Percentiles rank a stretch among this genome's conserved stretches.
Evolutionary conservation across 1,284 basidiomycete genomes (phyloP).

Genomic region (Ganoderma resinaceum): DNA sequence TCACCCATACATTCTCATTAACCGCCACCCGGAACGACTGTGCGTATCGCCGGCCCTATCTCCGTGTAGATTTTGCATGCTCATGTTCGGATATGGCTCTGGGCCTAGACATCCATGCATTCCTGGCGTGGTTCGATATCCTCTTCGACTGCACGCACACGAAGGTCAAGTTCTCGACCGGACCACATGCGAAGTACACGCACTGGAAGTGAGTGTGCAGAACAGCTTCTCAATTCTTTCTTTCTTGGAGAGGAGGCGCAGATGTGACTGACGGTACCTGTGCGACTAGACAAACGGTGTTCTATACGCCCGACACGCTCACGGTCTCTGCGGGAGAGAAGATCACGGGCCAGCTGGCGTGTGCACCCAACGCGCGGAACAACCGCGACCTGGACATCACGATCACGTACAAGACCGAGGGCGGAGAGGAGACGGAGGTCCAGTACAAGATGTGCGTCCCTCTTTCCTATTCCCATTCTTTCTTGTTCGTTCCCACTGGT

Average conservation of each 20-base stretch:
- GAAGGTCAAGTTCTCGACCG: conserved; percentile 94
- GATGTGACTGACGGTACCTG: background rate
- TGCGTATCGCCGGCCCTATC: conserved; percentile 47
- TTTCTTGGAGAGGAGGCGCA: background rate
- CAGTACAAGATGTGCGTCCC: conserved; percentile 83
- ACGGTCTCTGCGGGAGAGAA: conserved; percentile 72
- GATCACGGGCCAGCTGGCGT: conserved; percentile 76
- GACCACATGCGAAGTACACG: conserved; percentile 95
- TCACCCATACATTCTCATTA: conserved; percentile 84
- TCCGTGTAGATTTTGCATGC: conserved; percentile 4
- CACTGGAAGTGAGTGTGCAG: conserved; percentile 88
- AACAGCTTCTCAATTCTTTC: background rate
- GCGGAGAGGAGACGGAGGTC: conserved; percentile 48
- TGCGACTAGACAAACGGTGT: conserved; percentile 84
- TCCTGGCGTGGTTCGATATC: conserved; percentile 99
- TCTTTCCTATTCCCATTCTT: conserved; percentile 33
- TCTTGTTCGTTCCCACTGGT: background rate
- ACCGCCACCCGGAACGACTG: conserved; percentile 93
- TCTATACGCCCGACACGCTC: conserved; percentile 88
- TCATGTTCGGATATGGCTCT: conserved; percentile 8
- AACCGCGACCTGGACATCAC: conserved; percentile 93
- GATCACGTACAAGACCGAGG: conserved; percentile 70
- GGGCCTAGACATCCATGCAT: conserved; percentile 89
- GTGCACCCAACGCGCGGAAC: conserved; percentile 89
- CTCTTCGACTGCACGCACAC: conserved; percentile 97